A percentile compares a stretch with the other conserved stretches of the same genome.
Evolutionary conservation across 345 rosid genomes (phyloP).

Genomic region (Hevea brasiliensis): DNA sequence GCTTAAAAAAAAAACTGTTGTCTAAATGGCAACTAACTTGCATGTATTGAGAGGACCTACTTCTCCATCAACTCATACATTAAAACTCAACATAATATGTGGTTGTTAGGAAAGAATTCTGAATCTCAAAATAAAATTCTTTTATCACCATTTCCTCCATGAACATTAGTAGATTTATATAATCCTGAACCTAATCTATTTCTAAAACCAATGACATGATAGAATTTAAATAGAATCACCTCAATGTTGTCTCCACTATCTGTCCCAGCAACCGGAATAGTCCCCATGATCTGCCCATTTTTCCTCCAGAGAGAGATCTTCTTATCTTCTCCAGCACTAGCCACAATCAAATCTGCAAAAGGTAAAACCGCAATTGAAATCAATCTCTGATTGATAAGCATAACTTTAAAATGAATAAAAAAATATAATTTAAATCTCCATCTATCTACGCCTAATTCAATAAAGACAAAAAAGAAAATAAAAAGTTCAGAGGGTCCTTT

Average conservation of each 20-base stretch:
- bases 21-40: background rate
- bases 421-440: too few species aligned
- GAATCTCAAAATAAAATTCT: background rate
- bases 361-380: background rate
- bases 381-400: background rate
- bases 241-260: constrained; percentile 73
- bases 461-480: background rate
- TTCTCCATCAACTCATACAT: background rate
- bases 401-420: background rate
- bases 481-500: background rate
- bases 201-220: background rate
- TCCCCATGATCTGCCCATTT: constrained; percentile 80
- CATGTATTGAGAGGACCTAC: background rate
- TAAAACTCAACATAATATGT: background rate
- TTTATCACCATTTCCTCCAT: background rate
- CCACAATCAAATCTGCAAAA: constrained; percentile 85
- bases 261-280: constrained; percentile 67
- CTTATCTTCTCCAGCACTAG: constrained; percentile 96
- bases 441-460: too few species aligned
- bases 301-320: constrained; percentile 86
- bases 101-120: background rate
- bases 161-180: background rate
- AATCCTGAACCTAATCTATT: background rate
- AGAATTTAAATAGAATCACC: constrained; percentile 35
- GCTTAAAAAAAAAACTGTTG: background rate